These are phyloP conservation scores for Clavaria fumosa DNA, from an alignment of 768 basidiomycete species.

Conservation along the genomic window DNA sequence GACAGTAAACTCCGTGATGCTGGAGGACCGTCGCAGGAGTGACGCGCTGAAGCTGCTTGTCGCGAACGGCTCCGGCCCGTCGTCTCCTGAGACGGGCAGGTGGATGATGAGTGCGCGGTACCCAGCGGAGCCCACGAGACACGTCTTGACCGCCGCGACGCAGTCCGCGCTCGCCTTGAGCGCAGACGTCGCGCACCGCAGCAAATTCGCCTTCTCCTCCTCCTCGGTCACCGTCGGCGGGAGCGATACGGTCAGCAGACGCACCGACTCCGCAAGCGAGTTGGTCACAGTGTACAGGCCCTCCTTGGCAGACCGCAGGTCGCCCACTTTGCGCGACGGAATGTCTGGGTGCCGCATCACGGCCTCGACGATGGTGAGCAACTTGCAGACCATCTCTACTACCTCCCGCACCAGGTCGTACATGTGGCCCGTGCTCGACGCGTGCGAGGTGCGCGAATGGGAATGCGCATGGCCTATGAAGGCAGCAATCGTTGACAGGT, in stretches of 20 bases:
- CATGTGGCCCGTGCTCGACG: constrained; percentile 83
- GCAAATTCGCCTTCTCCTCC: constrained; percentile 58
- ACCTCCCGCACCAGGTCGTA: constrained; percentile 93
- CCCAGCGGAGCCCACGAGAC: constrained; percentile 46
- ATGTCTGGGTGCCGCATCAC: constrained; percentile 68
- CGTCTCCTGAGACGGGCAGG: constrained; percentile 35
- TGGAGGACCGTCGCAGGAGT: constrained; percentile 20
- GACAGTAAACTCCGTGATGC: constrained; percentile 21
- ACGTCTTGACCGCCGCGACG: constrained; percentile 71
- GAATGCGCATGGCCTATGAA: constrained; percentile 96
- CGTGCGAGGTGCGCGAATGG: constrained; percentile 79
- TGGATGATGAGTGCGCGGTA: constrained; percentile 54
- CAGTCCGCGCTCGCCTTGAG: constrained; percentile 83
- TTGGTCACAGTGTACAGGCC: constrained; percentile 74
- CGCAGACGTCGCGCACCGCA: constrained; percentile 79
- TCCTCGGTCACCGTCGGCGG: constrained; percentile 51
- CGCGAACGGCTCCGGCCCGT: constrained; percentile 28
- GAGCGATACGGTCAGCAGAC: constrained; percentile 46
- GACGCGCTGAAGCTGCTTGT: constrained; percentile 32
- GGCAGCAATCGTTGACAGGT: constrained; percentile 88
- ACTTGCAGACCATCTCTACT: constrained; percentile 83
- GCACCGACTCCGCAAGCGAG: constrained; percentile 76
- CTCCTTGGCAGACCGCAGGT: constrained; percentile 59
- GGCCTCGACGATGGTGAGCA: constrained; percentile 83
- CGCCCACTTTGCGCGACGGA: constrained; percentile 41